Evolutionary conservation across 1,284 basidiomycete species (phyloP), one percentile per base, ranked within the genome.

Genomic region (Tylopilus sp.): DNA sequence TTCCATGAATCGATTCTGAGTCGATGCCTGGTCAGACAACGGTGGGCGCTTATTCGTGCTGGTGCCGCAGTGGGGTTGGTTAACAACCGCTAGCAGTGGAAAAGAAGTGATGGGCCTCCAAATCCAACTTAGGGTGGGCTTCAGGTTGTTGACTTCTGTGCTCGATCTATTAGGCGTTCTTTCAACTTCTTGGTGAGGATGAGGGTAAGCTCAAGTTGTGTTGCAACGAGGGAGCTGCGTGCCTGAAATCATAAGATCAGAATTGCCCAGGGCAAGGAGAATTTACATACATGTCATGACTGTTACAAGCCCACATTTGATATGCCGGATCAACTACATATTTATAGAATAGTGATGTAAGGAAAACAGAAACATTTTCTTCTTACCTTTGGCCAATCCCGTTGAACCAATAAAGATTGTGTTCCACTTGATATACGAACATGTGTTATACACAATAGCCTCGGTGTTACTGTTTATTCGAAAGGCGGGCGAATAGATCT

Each of bases 401-500:
- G 29, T 29, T 29, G 29, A 29, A 29, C 29, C 29, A 29, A 29
- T 29, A 29, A 29, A 29, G 29, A 29, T 29, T 24, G 57, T 13
- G 41, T 19, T 39, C 41, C 41, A 44, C 16, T 44, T 22, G 24
- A 19, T 39, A 19, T 29, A 61, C 10, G 29, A 59, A 56, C 29
- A 47, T n/a, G 15, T 54, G 41, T 39, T 51, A 52, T 4, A n/a
- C 39, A 39, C 32, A 33, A 51, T 24, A 47, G 15, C 33, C 26
- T 19, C 22, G 15, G 26, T 5, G 6, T 70, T 38, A 66, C 7
- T 33, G 22, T 49, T 47, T n/a, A 15, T 54, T 36, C 16, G 58
- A 55, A 61, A 67, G 57, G 5, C 22, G 62, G 38, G 57, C 53
- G 29, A 79, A 80, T 47, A 89, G 76, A 22, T 77, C 70, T 24